Evolutionary conservation across 2,329 filamentous ascomycete genomes (phyloP).

Genomic region (Arthrobotrys iridis): DNA sequence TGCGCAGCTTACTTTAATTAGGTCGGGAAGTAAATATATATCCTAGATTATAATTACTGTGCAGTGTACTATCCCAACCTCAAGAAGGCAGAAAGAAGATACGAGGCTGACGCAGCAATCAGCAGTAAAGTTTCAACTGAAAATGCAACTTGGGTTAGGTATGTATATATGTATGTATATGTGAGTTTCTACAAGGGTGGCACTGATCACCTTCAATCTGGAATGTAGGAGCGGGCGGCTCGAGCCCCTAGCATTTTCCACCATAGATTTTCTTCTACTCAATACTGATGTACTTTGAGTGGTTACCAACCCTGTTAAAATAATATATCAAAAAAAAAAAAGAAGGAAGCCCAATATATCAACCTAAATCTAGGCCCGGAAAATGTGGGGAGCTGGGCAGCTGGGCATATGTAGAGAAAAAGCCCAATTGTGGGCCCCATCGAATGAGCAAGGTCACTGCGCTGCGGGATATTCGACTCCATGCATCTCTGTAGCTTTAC

Average conservation of each 20-base stretch:
- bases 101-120: constrained; percentile 10
- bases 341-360: not conserved
- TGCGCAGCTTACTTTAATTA: constrained; percentile 5
- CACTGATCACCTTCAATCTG: constrained; percentile 9
- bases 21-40: not conserved
- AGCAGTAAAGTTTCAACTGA: not conserved
- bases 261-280: not conserved
- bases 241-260: not conserved
- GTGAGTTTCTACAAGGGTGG: constrained; percentile 5
- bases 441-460: constrained; percentile 12
- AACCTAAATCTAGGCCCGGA: constrained; percentile 21
- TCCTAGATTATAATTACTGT: too few relatives aligned
- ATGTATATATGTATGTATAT: constrained; percentile 4
- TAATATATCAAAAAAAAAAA: not conserved
- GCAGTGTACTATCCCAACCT: not conserved
- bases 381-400: constrained; percentile 35
- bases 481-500: not conserved
- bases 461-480: constrained; percentile 27
- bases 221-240: constrained; percentile 12
- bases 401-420: constrained; percentile 2
- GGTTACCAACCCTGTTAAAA: not conserved
- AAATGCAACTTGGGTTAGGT: constrained; percentile 5
- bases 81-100: too few relatives aligned
- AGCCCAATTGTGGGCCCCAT: constrained; percentile 33
- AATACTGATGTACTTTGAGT: constrained; percentile 4